Percentiles rank a stretch among this genome's conserved stretches.
These are phyloP conservation scores for Elaeis guineensis DNA, from an alignment of 176 grass and related monocot genomes.

Conservation along the genomic window DNA sequence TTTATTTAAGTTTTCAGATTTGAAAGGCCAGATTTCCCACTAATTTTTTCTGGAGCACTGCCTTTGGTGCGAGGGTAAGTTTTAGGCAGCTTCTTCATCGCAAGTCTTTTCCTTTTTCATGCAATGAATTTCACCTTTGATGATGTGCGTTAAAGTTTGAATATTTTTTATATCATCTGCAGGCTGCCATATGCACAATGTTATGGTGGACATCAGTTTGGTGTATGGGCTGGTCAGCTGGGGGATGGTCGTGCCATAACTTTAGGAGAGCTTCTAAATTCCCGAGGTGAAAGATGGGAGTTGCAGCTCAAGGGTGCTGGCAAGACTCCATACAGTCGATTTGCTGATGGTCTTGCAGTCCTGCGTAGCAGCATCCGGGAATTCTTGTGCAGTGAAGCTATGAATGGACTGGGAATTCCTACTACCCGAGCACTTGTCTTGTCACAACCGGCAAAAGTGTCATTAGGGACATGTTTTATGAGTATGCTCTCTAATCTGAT, in stretches of 20 bases:
- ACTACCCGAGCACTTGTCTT: constrained; percentile 81
- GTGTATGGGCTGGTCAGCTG: constrained; percentile 87
- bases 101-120: too few relatives aligned
- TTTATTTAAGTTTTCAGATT: constrained; percentile 46
- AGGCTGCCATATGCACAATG: constrained; percentile 85
- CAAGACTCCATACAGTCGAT: constrained; percentile 90
- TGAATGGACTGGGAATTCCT: constrained; percentile 87
- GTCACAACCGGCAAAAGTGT: constrained; percentile 86
- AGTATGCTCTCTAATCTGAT: constrained; percentile 40
- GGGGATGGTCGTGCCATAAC: constrained; percentile 90
- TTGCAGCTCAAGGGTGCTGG: constrained; percentile 93
- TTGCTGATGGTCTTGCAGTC: constrained; percentile 91
- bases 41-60: constrained; percentile 73
- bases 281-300: constrained; percentile 77
- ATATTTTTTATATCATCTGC: constrained; percentile 19
- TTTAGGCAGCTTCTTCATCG: too few relatives aligned
- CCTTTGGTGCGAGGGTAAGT: constrained; percentile 74
- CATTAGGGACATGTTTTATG: constrained; percentile 93
- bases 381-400: constrained; percentile 94
- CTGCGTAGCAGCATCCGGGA: constrained; percentile 92
- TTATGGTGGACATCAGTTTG: constrained; percentile 96
- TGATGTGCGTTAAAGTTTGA: too few relatives aligned
- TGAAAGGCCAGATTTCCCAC: constrained; percentile 67
- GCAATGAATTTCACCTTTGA: too few relatives aligned
- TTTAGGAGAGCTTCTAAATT: constrained; percentile 79